phyloP scores from a whole-genome alignment of 768 basidiomycete species.

The Mycena pura region DNA sequence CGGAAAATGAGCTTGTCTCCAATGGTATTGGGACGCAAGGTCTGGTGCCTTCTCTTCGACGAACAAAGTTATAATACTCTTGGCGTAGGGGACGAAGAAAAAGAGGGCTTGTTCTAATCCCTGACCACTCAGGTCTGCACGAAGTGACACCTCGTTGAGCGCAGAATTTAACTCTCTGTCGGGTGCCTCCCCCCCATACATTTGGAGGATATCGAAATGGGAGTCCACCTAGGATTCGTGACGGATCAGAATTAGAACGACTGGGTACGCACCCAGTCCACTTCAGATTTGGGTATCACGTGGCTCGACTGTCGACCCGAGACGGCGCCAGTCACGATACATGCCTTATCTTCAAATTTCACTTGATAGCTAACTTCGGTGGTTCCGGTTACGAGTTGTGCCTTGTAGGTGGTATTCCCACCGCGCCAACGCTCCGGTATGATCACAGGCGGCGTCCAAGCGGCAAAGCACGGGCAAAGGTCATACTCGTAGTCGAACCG shows the following conservation, averaged over 20 bases:
- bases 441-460: neutral
- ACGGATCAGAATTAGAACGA: neutral
- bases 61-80: neutral
- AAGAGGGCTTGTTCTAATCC: neutral
- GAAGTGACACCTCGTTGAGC: constrained; percentile 1
- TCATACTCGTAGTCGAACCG: neutral
- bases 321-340: constrained; percentile 1
- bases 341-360: neutral
- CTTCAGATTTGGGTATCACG: neutral
- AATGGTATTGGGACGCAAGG: neutral
- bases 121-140: neutral
- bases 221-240: neutral
- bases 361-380: neutral
- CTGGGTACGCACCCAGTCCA: constrained; percentile 2
- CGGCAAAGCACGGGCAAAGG: neutral
- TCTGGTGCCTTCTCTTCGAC: neutral
- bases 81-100: neutral
- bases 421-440: constrained; percentile 10
- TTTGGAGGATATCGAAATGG: neutral
- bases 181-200: neutral
- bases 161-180: neutral
- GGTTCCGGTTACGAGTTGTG: neutral
- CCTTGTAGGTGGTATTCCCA: neutral
- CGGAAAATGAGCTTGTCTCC: neutral
- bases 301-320: neutral